These are phyloP conservation scores for Aureobasidium melanogenum DNA, from an alignment of 2,329 filamentous ascomycete genomes.

Conservation along the genomic window DNA sequence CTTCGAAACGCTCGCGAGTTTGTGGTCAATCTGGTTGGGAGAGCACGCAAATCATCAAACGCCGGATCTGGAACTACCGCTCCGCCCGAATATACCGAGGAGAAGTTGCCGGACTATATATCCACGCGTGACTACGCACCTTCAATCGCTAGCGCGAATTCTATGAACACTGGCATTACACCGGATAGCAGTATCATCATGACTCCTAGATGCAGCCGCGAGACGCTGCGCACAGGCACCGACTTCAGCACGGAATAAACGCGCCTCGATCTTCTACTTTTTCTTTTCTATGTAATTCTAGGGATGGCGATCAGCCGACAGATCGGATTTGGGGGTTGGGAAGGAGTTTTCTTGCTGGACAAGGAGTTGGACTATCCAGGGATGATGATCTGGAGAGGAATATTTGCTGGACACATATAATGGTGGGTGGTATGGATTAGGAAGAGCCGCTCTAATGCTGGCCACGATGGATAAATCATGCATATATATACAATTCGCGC, in stretches of 20 bases:
- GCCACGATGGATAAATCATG: not conserved
- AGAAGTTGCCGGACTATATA: constrained; percentile 37
- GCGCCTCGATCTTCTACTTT: not conserved
- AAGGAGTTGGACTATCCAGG: not conserved
- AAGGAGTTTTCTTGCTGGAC: constrained; percentile 6
- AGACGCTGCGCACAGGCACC: constrained; percentile 26
- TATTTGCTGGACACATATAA: not conserved
- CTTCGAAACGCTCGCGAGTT: constrained; percentile 45
- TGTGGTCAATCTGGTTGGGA: constrained; percentile 30
- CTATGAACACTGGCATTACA: constrained; percentile 21
- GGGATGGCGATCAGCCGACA: not conserved
- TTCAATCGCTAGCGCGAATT: constrained; percentile 21
- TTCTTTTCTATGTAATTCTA: not conserved
- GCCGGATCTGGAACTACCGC: constrained; percentile 25
- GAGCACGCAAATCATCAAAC: constrained; percentile 18
- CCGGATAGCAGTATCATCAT: constrained; percentile 35
- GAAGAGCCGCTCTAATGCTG: not conserved
- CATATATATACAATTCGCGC: not conserved
- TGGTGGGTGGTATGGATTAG: not conserved
- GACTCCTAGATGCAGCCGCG: constrained; percentile 31
- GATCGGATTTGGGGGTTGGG: not conserved
- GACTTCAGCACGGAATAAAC: not conserved
- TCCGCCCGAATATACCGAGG: constrained; percentile 27
- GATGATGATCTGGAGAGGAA: not conserved
- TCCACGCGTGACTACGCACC: constrained; percentile 26